These are phyloP conservation scores for Luffa acutangula DNA, from an alignment of 306 rosid genomes.

Conservation along the genomic window DNA sequence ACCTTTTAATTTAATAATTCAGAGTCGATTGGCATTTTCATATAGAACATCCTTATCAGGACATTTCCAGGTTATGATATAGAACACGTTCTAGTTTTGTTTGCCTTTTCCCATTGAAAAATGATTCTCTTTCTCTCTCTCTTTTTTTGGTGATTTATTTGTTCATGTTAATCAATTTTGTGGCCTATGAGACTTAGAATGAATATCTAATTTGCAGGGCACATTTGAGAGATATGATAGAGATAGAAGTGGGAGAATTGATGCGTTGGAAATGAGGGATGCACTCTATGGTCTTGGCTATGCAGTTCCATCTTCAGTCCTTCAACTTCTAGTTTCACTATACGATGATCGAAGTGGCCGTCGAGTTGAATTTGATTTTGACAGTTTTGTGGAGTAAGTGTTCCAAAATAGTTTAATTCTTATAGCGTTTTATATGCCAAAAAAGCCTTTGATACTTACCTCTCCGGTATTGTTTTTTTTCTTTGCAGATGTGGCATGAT, in stretches of 20 bases:
- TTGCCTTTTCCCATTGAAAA: neutral
- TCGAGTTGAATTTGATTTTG: constrained; percentile 61
- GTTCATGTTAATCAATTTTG: neutral
- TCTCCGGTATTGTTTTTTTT: constrained; percentile 18
- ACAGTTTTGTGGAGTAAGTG: constrained; percentile 73
- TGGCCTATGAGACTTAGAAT: neutral
- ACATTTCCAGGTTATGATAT: neutral
- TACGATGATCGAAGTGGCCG: constrained; percentile 48
- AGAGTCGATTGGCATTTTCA: neutral
- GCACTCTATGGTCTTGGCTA: constrained; percentile 81
- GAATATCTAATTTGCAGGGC: constrained; percentile 27
- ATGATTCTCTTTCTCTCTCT: neutral
- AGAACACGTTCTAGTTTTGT: neutral
- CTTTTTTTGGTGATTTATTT: neutral
- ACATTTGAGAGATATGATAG: constrained; percentile 75
- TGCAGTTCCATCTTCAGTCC: constrained; percentile 58
- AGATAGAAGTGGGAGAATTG: constrained; percentile 82
- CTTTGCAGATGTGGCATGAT: constrained; percentile 81
- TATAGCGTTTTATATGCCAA: neutral
- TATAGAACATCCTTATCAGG: neutral
- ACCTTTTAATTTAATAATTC: neutral
- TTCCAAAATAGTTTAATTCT: constrained; percentile 1
- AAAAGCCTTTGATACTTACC: neutral
- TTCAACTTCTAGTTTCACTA: constrained; percentile 59
- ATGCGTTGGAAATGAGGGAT: constrained; percentile 73